Base-by-base conservation (phyloP, 345 rosid species). In the Lepidium sativum region DNA sequence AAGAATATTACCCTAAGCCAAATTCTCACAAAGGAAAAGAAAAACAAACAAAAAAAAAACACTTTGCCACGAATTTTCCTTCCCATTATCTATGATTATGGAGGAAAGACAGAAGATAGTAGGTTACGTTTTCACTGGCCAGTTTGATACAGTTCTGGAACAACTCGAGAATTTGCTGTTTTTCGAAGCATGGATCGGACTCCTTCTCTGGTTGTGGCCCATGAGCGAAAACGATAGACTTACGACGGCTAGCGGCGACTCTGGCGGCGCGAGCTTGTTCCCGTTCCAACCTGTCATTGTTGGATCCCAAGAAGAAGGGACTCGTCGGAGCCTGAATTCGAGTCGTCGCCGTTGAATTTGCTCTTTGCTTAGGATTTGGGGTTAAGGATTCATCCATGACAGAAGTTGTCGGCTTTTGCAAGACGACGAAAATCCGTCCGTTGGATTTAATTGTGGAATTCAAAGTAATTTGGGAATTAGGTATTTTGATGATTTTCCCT, bases 191-290 rank as follows among this genome's bases (percentile, higher is more conserved):
- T 11, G 84, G 86, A 71, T 82, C 85, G 6, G 82, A 62, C 38
- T 77, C 78, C 21, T 51, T 63, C 15, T 54, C 75, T 45, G 51
- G 61, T 13, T 63, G 80, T 5, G 68, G 81, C 18, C 52, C 81
- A 18, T 75, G 63, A 14, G 40, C 42, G 41, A 57, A 52, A 33
- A 80, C 63, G 4, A 81, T 31, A 62, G 87, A 65, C 73, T 80
- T 87, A 12, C 97, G 89, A 77, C 97, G 92, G 82, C 78, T 73
- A 44, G 96, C 88, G 1, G 97, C 97, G 31, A 82, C 85, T 31
- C 92, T 86, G 0, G 97, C 91, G 5, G 96, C 98, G 1, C 97
- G 91, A 4, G 92, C 94, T 81, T 84, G 92, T 43, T 91, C 96
- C 6, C 95, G 72, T 80, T 89, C 97, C 56, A 87, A 81, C 41